These are phyloP conservation scores for Lasiodiplodia sp. DNA, from an alignment of 2,329 filamentous ascomycete genomes.

Conservation along the genomic window DNA sequence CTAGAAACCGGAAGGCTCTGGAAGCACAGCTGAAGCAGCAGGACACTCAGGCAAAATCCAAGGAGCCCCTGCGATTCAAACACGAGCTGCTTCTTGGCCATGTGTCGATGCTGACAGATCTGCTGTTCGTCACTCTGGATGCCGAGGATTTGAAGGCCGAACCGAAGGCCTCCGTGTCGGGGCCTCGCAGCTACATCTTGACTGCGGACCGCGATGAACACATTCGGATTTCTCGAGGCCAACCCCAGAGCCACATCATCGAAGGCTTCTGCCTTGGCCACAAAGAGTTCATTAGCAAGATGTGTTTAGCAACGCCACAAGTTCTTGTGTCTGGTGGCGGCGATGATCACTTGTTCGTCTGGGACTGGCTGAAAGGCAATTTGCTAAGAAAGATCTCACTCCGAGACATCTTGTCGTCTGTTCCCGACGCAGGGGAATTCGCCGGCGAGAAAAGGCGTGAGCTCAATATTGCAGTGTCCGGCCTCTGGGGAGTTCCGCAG, in stretches of 20 bases:
- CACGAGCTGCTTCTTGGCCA: constrained; percentile 85
- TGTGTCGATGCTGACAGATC: constrained; percentile 89
- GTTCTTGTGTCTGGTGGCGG: constrained; percentile 86
- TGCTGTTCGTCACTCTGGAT: constrained; percentile 63
- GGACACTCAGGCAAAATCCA: constrained; percentile 54
- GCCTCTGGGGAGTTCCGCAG: constrained; percentile 56
- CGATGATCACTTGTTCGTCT: constrained; percentile 78
- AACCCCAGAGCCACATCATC: constrained; percentile 85
- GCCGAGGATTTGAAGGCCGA: constrained; percentile 46
- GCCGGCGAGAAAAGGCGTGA: constrained; percentile 32
- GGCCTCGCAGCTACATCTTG: constrained; percentile 65
- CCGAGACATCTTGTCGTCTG: constrained; percentile 32
- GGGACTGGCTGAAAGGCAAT: constrained; percentile 74
- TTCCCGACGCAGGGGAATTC: constrained; percentile 23
- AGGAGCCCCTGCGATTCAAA: constrained; percentile 67
- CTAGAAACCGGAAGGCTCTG: constrained; percentile 65
- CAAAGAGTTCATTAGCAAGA: constrained; percentile 78
- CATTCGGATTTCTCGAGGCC: constrained; percentile 83
- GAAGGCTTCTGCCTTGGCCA: constrained; percentile 91
- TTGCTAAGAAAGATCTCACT: constrained; percentile 62
- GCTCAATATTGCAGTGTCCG: constrained; percentile 57
- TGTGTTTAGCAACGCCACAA: constrained; percentile 71
- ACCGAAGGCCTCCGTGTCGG: constrained; percentile 5
- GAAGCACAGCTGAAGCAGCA: constrained; percentile 62
- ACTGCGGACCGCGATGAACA: constrained; percentile 80